Evolutionary conservation across 257 asterid species (phyloP).

Genomic region (Gynochthodes officinalis): DNA sequence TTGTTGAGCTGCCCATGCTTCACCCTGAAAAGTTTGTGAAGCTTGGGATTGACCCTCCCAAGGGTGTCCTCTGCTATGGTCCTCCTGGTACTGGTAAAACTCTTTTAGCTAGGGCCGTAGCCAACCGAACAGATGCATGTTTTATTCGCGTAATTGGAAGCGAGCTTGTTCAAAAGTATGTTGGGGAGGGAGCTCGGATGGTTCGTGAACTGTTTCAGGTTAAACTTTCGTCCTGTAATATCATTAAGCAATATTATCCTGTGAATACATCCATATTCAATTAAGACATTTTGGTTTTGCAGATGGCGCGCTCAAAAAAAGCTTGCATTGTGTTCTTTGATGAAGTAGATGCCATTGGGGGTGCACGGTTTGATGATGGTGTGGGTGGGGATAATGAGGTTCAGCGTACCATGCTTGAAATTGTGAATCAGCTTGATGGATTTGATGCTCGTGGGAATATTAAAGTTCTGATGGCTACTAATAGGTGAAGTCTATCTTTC

Average conservation of each 20-base stretch:
- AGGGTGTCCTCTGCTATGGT: constrained; percentile 96
- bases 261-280: not conserved
- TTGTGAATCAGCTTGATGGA: constrained; percentile 97
- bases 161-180: constrained; percentile 96
- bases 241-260: not conserved
- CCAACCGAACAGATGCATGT: constrained; percentile 96
- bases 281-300: constrained; percentile 16
- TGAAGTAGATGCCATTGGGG: constrained; percentile 98
- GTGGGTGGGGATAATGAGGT: constrained; percentile 99
- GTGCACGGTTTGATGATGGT: constrained; percentile 97
- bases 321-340: constrained; percentile 98
- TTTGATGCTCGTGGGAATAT: constrained; percentile 99
- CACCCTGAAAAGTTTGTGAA: constrained; percentile 96
- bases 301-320: constrained; percentile 99
- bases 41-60: constrained; percentile 98
- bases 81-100: constrained; percentile 99
- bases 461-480: constrained; percentile 97
- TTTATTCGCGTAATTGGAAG: constrained; percentile 97
- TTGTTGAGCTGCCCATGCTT: constrained; percentile 98
- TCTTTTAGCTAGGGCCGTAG: constrained; percentile 92
- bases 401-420: constrained; percentile 98
- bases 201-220: constrained; percentile 99
- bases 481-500: constrained; percentile 44
- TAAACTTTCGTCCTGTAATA: not conserved
- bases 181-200: constrained; percentile 99